Base-by-base conservation (phyloP, 208 protist species). In the Spironucleus salmonicida region DNA sequence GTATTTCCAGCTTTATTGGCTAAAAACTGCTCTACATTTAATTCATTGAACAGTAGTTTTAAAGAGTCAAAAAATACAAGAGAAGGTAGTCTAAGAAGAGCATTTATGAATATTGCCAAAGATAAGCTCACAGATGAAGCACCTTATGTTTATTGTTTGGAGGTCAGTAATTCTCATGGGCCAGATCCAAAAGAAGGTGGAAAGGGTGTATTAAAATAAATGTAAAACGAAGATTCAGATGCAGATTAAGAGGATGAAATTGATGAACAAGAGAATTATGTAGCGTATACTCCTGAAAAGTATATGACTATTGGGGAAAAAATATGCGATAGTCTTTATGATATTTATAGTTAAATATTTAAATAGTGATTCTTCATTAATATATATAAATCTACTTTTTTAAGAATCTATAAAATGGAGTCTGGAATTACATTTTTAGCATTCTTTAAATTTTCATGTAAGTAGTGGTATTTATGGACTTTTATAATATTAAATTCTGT, bases 221-320 rank as follows among this genome's bases (percentile, higher is more conserved):
- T 45, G 9, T 9, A 71, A 42, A 35, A 71, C 26, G 64, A 9
- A 11, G 64, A 71, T 11, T n/a, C 45, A 19, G 45, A 53, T 19
- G 45, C 45, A 23, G 64, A 71, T 42, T 11, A 71, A 42, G 64
- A 71, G 9, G 27, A n/a, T 19, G 64, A 71, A 32, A n/a, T 45
- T 15, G 19, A 11, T 23, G 64, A 71, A 2, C 32, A n/a, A 32
- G 35, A 15, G 13, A 71, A 71, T 19, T 32, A 19, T 42, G 38
- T 71, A 19, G 45, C 45, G 11, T 71, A 71, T 42, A 71, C 64
- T 15, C 64, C 64, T 9, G 38, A 71, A 38, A n/a, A 71, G 11
- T 71, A 38, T 11, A n/a, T 71, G 27, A 11, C 7, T 11, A 71
- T 71, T 49, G 64, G 64, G 11, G 64, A 71, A 49, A 71, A 71